Conservation (phyloP, 2,329 filamentous ascomycete genomes). For the Aspergillus sp. region DNA sequence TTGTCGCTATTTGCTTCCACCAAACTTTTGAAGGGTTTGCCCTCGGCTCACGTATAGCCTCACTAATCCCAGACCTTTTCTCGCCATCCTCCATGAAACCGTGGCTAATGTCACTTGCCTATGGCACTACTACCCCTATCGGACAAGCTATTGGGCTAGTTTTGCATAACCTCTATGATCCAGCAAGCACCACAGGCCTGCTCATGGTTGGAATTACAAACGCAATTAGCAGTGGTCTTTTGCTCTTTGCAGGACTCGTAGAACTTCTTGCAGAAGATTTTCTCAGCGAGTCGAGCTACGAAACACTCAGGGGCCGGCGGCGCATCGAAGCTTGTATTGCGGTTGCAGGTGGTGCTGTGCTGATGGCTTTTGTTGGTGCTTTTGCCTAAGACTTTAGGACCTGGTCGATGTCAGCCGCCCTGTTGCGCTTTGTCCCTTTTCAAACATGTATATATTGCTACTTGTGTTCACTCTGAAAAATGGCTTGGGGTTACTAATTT, state of each 20-base stretch:
- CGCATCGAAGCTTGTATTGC: slow-evolving; percentile 59
- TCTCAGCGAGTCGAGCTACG: slow-evolving; percentile 61
- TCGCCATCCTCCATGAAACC: slow-evolving; percentile 68
- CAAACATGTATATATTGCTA: too few relatives aligned
- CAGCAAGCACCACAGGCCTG: slow-evolving; percentile 68
- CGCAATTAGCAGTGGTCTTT: slow-evolving; percentile 72
- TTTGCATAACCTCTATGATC: slow-evolving; percentile 75
- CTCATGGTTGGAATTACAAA: slow-evolving; percentile 86
- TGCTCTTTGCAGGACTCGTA: slow-evolving; percentile 78
- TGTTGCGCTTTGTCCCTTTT: too few relatives aligned
- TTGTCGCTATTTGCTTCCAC: slow-evolving; percentile 77
- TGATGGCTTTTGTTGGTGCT: slow-evolving; percentile 65
- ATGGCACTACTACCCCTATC: slow-evolving; percentile 69
- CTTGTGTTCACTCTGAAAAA: too few relatives aligned
- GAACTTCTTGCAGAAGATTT: slow-evolving; percentile 85
- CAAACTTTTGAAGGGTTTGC: slow-evolving; percentile 87
- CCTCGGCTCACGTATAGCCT: slow-evolving; percentile 77
- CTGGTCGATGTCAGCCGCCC: too few relatives aligned
- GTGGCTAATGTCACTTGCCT: slow-evolving; percentile 63
- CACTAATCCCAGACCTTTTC: slow-evolving; percentile 63
- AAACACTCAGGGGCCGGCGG: slow-evolving; percentile 51
- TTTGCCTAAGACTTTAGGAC: slow-evolving; percentile 45
- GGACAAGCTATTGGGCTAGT: slow-evolving; percentile 78
- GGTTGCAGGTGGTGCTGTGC: slow-evolving; percentile 54
- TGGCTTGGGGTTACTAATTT: too few relatives aligned